phyloP scores from a whole-genome alignment of 352 stramenopile species.

The Bremia lactucae region DNA sequence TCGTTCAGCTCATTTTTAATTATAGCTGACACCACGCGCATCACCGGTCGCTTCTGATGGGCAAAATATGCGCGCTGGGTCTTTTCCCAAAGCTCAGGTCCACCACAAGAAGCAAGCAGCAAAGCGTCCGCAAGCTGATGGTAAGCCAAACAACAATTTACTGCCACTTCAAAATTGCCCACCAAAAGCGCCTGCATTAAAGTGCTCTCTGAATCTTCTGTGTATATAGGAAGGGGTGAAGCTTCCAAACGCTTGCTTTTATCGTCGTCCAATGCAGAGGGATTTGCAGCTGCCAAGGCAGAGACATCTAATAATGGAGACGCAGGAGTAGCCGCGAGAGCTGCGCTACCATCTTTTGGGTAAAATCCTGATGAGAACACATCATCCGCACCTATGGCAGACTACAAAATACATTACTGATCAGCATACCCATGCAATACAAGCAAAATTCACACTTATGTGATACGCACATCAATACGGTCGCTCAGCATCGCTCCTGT shows the following conservation, averaged over 20 bases:
- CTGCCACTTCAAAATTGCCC: slow-evolving; percentile 96
- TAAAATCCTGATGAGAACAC: slow-evolving; percentile 68
- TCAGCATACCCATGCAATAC: slow-evolving; percentile 2
- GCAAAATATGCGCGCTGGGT: slow-evolving; percentile 93
- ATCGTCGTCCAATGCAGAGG: slow-evolving; percentile 44
- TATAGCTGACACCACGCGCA: slow-evolving; percentile 92
- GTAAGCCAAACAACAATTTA: slow-evolving; percentile 94
- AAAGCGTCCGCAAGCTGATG: slow-evolving; percentile 94
- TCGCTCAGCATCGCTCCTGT: slow-evolving; percentile 44
- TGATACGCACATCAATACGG: slow-evolving; percentile 57
- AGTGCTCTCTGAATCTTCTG: slow-evolving; percentile 83
- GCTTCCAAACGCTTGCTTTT: slow-evolving; percentile 63
- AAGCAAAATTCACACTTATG: neutral
- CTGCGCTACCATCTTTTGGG: slow-evolving; percentile 24
- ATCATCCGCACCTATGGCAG: slow-evolving; percentile 54
- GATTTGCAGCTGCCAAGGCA: slow-evolving; percentile 34
- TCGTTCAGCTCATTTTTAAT: slow-evolving; percentile 89
- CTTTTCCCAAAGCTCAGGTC: slow-evolving; percentile 91
- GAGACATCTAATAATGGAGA: slow-evolving; percentile 41
- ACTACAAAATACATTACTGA: slow-evolving; percentile 21
- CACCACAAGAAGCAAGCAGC: slow-evolving; percentile 88
- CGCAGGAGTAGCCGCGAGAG: slow-evolving; percentile 13
- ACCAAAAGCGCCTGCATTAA: slow-evolving; percentile 94
- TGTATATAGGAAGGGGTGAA: slow-evolving; percentile 61
- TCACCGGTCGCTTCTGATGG: slow-evolving; percentile 85